Evolutionary conservation across 352 stramenopile genomes (phyloP), one percentile per base, ranked within the genome.

Genomic region (Elongisporangium senticosum): DNA sequence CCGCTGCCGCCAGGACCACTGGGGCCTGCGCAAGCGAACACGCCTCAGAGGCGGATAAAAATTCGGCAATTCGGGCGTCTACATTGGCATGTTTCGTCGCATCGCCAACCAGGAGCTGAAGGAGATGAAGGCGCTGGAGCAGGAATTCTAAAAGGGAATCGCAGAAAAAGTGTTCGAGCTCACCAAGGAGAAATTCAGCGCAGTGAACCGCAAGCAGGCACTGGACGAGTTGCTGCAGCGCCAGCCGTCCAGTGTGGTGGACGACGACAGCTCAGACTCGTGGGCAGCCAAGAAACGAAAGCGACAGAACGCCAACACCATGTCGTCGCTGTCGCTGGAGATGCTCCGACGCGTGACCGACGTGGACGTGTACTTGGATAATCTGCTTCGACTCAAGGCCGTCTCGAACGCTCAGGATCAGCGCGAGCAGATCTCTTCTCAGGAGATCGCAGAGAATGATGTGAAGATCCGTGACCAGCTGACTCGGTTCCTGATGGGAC

Each of bases 121-220:
- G 40, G 81, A 95, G 61, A 77, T 95, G 40, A 88, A 90, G 58
- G 71, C 71, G 22, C 60, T 95, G 3, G 82, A 95, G 51, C 70
- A 89, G 17, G 83, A 95, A 43, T 93, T 95, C 66, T 78, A 91
- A 58, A 77, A 80, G 11, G 83, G 78, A 49, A 83, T 95, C 39
- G 81, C 83, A 0, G 77, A 89, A 55, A 82, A 81, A 28, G 80
- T 93, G 15, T 95, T 95, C 64, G 75, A 90, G 52, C 62, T 95
- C 4, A 89, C 85, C 4, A 90, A 95, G 61, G 76, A 90, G 26
- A 92, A 93, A 48, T 95, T 93, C 61, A 92, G 80, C 54, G 68
- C 79, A 24, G 83, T 89, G 11, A 95, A 93, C 65, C 77, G 83
- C 15, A 72, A 90, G 61, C 70, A 79, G 20, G 86, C 86, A 23